Conservation (phyloP, 2,329 filamentous ascomycete species). For the Verticillium dahliae region DNA sequence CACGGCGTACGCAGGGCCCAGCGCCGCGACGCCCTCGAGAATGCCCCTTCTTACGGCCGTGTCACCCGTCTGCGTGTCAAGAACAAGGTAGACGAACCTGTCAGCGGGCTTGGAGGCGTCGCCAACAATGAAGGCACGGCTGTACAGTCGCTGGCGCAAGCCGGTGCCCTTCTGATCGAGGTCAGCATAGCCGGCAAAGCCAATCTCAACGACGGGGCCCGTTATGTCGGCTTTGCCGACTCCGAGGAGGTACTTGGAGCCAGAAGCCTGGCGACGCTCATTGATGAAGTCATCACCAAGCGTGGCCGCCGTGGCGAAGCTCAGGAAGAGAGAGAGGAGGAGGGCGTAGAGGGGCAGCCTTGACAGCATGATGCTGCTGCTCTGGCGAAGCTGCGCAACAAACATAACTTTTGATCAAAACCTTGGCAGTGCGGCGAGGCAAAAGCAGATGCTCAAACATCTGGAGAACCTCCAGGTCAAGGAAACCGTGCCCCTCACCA, state of each 20-base stretch:
- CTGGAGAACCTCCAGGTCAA: background rate
- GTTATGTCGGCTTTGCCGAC: conserved; percentile 55
- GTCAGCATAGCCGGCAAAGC: conserved; percentile 88
- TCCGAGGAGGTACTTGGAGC: conserved; percentile 44
- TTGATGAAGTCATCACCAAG: background rate
- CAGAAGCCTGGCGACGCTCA: conserved; percentile 5
- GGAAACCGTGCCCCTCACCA: background rate
- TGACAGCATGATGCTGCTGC: background rate
- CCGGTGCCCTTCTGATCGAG: conserved; percentile 76
- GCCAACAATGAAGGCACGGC: conserved; percentile 82
- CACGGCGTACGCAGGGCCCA: conserved; percentile 66
- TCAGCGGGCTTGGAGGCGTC: conserved; percentile 58
- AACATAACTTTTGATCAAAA: background rate
- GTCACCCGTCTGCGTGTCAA: conserved; percentile 84
- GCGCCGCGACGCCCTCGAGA: conserved; percentile 59
- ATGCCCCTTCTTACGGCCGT: conserved; percentile 86
- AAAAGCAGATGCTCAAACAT: background rate
- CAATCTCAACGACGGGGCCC: conserved; percentile 80
- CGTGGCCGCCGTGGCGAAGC: background rate
- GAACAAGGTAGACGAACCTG: conserved; percentile 78
- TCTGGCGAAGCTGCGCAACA: background rate
- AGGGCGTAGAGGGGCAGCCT: background rate
- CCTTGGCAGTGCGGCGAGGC: background rate
- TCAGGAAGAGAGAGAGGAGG: background rate
- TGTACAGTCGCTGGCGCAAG: conserved; percentile 80